Evolutionary conservation across 495 filamentous ascomycete species (phyloP).

Genomic region (Daldinia loculata): DNA sequence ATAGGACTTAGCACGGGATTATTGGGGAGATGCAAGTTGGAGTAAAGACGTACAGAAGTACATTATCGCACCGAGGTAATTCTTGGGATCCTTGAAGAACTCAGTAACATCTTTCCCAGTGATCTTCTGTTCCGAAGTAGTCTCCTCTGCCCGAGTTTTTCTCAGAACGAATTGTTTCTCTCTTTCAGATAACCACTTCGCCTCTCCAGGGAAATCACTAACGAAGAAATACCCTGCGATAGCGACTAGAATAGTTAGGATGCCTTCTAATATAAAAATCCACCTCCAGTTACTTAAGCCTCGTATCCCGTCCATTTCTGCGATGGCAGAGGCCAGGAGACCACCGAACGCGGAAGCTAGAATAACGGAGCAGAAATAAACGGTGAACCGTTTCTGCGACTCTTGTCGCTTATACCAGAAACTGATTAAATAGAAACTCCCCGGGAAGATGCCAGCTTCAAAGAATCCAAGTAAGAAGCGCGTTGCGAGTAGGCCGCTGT

Average conservation of each 20-base stretch:
- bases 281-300: conserved; percentile 73
- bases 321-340: conserved; percentile 71
- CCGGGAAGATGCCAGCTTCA: conserved; percentile 75
- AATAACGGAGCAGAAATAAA: conserved; percentile 80
- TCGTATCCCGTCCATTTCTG: conserved; percentile 70
- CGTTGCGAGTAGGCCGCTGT: conserved; percentile 58
- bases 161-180: conserved; percentile 50
- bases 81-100: conserved; percentile 72
- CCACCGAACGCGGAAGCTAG: conserved; percentile 80
- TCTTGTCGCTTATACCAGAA: conserved; percentile 65
- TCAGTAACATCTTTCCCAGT: conserved; percentile 63
- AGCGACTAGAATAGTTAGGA: conserved; percentile 72
- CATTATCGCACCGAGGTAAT: conserved; percentile 72
- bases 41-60: conserved; percentile 64
- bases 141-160: background rate
- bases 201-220: conserved; percentile 66
- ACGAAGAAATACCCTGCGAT: conserved; percentile 68
- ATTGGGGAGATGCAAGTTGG: background rate
- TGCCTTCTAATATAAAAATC: conserved; percentile 78
- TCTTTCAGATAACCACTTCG: conserved; percentile 66
- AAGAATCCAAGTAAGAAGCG: conserved; percentile 61
- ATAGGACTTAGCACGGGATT: conserved; percentile 22
- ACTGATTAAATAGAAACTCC: conserved; percentile 82
- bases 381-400: conserved; percentile 61
- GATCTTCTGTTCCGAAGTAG: conserved; percentile 52